Percentiles rank a stretch among this genome's conserved stretches.
phyloP scores from a whole-genome alignment of 2,329 filamentous ascomycete genomes.

The Bipolaris bicolor region DNA sequence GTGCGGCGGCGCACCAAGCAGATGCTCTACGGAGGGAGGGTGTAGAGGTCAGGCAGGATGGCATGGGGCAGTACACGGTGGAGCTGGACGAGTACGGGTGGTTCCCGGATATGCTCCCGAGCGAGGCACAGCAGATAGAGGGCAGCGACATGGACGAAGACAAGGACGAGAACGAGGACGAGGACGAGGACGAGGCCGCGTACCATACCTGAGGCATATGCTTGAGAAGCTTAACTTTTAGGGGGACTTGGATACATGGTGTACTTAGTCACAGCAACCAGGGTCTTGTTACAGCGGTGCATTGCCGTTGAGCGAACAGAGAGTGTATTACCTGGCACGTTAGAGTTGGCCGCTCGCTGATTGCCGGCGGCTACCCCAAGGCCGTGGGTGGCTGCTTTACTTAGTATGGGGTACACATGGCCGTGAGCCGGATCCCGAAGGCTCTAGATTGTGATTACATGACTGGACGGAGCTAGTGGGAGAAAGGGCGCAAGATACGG shows the following conservation, averaged over 20 bases:
- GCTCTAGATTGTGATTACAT: neutral
- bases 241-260: neutral
- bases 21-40: slow-evolving; percentile 55
- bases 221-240: neutral
- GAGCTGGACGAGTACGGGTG: slow-evolving; percentile 56
- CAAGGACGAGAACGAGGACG: slow-evolving; percentile 33
- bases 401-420: slow-evolving; percentile 16
- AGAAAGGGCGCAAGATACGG: slow-evolving; percentile 24
- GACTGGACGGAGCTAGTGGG: slow-evolving; percentile 8
- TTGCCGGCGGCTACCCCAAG: slow-evolving; percentile 20
- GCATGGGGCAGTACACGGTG: slow-evolving; percentile 56
- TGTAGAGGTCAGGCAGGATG: slow-evolving; percentile 54
- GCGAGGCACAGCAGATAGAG: slow-evolving; percentile 50
- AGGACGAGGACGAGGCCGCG: slow-evolving; percentile 37
- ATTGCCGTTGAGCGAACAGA: neutral
- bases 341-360: slow-evolving; percentile 15
- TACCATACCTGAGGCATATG: slow-evolving; percentile 41
- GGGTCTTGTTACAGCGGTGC: slow-evolving; percentile 2
- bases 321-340: slow-evolving; percentile 8
- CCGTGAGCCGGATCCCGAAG: neutral
- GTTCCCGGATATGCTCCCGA: slow-evolving; percentile 59
- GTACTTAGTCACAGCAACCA: neutral
- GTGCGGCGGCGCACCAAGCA: slow-evolving; percentile 56
- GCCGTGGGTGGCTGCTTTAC: neutral
- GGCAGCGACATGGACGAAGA: slow-evolving; percentile 43